These are phyloP conservation scores for Colletotrichum tropicale DNA, from an alignment of 2,329 filamentous ascomycete genomes.

Conservation along the genomic window DNA sequence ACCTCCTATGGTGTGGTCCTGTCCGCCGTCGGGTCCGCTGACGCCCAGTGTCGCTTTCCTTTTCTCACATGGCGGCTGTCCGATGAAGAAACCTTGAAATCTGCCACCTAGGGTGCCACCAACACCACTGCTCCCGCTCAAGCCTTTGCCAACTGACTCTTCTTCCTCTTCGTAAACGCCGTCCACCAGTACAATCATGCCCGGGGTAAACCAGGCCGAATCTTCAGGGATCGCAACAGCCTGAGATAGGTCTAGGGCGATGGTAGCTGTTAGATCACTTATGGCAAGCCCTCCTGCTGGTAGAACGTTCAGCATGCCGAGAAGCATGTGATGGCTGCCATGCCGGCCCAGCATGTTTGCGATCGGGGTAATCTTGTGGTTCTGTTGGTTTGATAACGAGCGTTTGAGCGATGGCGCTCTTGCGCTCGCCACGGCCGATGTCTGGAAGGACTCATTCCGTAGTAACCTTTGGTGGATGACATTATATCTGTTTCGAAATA, in stretches of 20 bases:
- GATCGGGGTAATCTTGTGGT: constrained; percentile 89
- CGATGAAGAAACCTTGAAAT: constrained; percentile 89
- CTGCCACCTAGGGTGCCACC: constrained; percentile 91
- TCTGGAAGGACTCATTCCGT: constrained; percentile 92
- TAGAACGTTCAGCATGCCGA: constrained; percentile 81
- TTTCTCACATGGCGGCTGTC: constrained; percentile 89
- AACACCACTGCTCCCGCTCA: constrained; percentile 80
- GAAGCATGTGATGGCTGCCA: constrained; percentile 82
- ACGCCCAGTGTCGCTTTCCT: constrained; percentile 80
- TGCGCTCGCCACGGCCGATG: constrained; percentile 72
- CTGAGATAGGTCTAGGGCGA: constrained; percentile 81
- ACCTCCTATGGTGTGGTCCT: constrained; percentile 70
- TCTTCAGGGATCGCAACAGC: constrained; percentile 83
- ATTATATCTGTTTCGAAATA: constrained; percentile 91
- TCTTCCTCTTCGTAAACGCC: constrained; percentile 97
- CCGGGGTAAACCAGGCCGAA: constrained; percentile 90
- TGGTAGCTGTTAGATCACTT: constrained; percentile 86
- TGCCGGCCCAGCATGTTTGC: constrained; percentile 77
- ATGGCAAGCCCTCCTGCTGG: constrained; percentile 84
- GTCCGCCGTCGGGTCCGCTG: constrained; percentile 60
- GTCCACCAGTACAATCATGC: constrained; percentile 95
- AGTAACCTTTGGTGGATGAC: constrained; percentile 91
- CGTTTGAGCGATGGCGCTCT: constrained; percentile 58
- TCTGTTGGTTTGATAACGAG: constrained; percentile 68
- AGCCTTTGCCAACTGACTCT: constrained; percentile 67